Conservation (phyloP, 345 rosid genomes). For the Reutealis trisperma region DNA sequence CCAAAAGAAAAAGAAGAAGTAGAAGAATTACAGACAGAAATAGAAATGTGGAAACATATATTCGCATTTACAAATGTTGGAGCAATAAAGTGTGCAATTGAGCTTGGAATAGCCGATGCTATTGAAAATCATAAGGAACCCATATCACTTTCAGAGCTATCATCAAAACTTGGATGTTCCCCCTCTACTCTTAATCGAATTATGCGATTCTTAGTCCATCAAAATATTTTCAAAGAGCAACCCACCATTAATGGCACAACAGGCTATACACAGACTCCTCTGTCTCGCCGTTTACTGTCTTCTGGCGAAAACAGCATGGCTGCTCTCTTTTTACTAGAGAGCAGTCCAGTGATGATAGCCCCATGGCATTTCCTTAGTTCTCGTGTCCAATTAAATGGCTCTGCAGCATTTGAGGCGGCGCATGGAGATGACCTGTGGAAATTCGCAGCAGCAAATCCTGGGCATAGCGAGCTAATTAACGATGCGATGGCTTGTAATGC, state of each 20-base stretch:
- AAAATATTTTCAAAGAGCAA: conserved; percentile 43
- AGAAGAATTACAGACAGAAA: conserved; percentile 45
- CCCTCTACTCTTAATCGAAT: conserved; percentile 54
- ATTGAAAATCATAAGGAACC: conserved; percentile 49
- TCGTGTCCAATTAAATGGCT: conserved; percentile 25
- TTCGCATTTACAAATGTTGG: conserved; percentile 58
- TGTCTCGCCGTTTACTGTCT: conserved; percentile 53
- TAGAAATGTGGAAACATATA: conserved; percentile 55
- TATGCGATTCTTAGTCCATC: conserved; percentile 65
- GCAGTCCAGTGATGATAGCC: conserved; percentile 52
- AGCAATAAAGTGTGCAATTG: conserved; percentile 73
- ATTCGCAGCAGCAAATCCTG: conserved; percentile 40
- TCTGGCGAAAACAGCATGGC: conserved; percentile 39
- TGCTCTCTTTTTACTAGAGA: conserved; percentile 42
- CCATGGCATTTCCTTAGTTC: conserved; percentile 60
- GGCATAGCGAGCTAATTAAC: conserved; percentile 39
- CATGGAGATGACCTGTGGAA: conserved; percentile 56
- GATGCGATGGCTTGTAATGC: conserved; percentile 71
- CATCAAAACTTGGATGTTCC: conserved; percentile 48
- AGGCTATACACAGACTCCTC: conserved; percentile 50
- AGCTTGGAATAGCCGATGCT: conserved; percentile 69
- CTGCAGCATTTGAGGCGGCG: conserved; percentile 47
- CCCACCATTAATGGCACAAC: conserved; percentile 20
- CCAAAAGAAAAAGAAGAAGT: not conserved
- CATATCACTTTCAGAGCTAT: conserved; percentile 50